phyloP scores from a whole-genome alignment of 2,329 filamentous ascomycete genomes.

The Botrytis porri region DNA sequence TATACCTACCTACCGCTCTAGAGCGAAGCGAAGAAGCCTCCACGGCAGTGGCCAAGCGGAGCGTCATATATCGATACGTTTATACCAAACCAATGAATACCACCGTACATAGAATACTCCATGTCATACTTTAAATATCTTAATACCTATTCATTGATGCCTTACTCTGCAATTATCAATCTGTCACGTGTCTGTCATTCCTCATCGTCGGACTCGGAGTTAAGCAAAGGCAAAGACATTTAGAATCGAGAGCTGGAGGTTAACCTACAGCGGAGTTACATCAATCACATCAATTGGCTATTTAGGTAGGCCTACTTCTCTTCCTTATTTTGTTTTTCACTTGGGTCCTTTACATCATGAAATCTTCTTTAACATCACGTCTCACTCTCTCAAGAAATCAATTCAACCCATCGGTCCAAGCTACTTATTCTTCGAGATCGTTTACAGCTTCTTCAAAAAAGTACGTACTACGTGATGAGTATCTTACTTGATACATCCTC shows the following conservation, averaged over 20 bases:
- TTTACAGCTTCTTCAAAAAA: neutral
- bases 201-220: neutral
- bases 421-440: neutral
- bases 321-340: neutral
- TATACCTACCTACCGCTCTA: neutral
- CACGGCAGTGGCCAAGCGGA: neutral
- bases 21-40: neutral
- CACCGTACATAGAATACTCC: too few relatives aligned
- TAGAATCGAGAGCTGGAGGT: neutral
- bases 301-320: neutral
- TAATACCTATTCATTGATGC: neutral
- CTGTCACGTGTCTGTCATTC: neutral
- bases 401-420: neutral
- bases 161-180: neutral
- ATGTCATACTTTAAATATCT: neutral
- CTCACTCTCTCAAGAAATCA: constrained; percentile 8
- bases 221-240: neutral
- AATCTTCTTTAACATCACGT: neutral
- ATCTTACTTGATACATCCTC: neutral
- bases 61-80: neutral
- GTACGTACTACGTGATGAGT: constrained; percentile 7
- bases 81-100: neutral
- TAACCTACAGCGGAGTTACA: neutral
- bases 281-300: neutral
- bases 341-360: neutral